A percentile compares a stretch with the other conserved stretches of the same genome.
These are phyloP conservation scores for Citrullus amarus DNA, from an alignment of 306 rosid genomes.

Conservation along the genomic window DNA sequence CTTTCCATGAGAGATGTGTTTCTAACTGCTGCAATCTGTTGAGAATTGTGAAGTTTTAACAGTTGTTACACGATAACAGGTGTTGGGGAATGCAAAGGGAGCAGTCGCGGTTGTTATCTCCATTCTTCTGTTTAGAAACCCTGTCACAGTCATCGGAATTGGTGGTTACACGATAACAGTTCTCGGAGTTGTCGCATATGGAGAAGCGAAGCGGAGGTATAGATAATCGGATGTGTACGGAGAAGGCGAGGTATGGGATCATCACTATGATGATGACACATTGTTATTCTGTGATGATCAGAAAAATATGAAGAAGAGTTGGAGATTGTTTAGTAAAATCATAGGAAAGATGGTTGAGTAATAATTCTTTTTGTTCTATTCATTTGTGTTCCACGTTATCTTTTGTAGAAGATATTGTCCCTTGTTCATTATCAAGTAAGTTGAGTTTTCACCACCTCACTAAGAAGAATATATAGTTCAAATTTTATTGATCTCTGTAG, in stretches of 20 bases:
- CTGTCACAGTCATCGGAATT: conserved; percentile 79
- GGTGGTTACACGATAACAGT: conserved; percentile 74
- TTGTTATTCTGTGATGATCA: background rate
- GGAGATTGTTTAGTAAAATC: background rate
- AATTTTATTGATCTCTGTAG: background rate
- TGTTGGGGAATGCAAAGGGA: conserved; percentile 94
- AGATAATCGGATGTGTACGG: conserved; percentile 27
- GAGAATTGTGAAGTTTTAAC: background rate
- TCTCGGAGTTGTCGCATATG: conserved; percentile 71
- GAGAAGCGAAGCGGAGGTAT: conserved; percentile 86
- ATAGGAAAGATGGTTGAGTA: background rate
- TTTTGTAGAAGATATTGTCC: conserved; percentile 5
- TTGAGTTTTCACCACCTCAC: background rate
- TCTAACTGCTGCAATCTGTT: background rate
- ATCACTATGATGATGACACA: background rate
- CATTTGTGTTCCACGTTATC: background rate
- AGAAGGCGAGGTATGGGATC: background rate
- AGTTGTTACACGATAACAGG: conserved; percentile 26
- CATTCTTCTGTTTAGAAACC: conserved; percentile 86
- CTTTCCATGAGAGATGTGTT: background rate
- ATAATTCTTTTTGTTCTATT: conserved; percentile 6
- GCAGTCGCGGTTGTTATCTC: conserved; percentile 96
- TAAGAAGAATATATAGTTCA: background rate
- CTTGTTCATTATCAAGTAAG: background rate
- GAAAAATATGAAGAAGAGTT: background rate